Percentiles rank a stretch among this genome's conserved stretches.
Evolutionary conservation across 805 yeast species (phyloP).

Genomic region (Schizosaccharomyces lindneri): DNA sequence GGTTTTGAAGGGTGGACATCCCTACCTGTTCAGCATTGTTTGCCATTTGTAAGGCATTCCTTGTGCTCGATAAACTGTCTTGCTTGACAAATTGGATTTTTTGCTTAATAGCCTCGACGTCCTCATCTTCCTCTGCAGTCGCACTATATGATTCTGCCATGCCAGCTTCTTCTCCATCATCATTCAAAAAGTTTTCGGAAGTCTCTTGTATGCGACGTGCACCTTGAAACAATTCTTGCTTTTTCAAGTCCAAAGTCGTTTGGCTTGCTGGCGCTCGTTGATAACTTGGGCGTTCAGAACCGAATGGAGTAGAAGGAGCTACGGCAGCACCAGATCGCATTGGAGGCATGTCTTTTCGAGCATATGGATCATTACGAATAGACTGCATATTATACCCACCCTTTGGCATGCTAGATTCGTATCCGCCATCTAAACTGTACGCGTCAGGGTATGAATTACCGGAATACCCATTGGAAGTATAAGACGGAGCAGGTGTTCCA

Average conservation of each 20-base stretch:
- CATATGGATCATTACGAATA: neutral
- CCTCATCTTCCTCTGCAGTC: slow-evolving; percentile 40
- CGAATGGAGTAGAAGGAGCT: neutral
- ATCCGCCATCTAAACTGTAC: no score
- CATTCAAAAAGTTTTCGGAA: neutral
- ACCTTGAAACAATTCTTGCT: neutral
- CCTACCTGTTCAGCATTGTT: slow-evolving; percentile 51
- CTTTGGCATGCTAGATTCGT: neutral
- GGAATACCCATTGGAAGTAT: neutral
- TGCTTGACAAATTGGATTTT: slow-evolving; percentile 66
- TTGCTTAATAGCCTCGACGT: slow-evolving; percentile 62
- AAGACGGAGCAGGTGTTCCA: neutral
- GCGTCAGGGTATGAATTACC: neutral
- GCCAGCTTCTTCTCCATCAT: neutral
- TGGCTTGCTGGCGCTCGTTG: neutral
- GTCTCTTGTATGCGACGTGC: neutral
- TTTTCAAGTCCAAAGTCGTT: neutral
- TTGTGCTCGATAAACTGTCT: slow-evolving; percentile 62
- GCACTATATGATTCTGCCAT: neutral
- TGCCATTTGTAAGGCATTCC: slow-evolving; percentile 54
- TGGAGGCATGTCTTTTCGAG: neutral
- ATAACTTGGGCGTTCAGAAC: neutral
- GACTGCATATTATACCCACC: neutral
- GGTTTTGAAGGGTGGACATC: slow-evolving; percentile 63
- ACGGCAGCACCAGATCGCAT: neutral